These are phyloP conservation scores for Trichosanthes truncata DNA, from an alignment of 306 rosid species.

Conservation along the genomic window DNA sequence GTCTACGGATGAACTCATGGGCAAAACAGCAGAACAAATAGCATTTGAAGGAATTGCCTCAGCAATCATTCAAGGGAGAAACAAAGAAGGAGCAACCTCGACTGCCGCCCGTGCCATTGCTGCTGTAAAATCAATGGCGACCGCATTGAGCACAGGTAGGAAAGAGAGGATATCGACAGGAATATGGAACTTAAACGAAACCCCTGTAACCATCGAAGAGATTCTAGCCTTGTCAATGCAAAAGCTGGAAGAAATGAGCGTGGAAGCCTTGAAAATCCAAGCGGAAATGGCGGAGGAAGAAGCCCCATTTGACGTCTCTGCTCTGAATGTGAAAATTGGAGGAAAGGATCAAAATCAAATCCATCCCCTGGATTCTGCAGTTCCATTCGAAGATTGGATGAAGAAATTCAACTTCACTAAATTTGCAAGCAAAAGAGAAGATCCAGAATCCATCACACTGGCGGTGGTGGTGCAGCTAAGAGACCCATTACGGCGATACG, in stretches of 20 bases:
- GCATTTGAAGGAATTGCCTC: slow-evolving; percentile 96
- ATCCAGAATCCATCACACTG: slow-evolving; percentile 28
- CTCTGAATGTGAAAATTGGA: slow-evolving; percentile 27
- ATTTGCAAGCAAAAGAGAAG: not conserved
- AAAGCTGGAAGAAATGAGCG: slow-evolving; percentile 63
- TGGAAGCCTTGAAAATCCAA: slow-evolving; percentile 75
- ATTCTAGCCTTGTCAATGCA: slow-evolving; percentile 63
- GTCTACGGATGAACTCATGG: slow-evolving; percentile 73
- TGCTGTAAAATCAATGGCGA: slow-evolving; percentile 50
- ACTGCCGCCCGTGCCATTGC: slow-evolving; percentile 72
- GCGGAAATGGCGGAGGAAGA: slow-evolving; percentile 81
- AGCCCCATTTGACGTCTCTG: slow-evolving; percentile 79
- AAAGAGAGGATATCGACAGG: slow-evolving; percentile 69
- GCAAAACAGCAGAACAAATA: slow-evolving; percentile 88
- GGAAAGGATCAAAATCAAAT: not conserved
- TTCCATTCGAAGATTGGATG: slow-evolving; percentile 66
- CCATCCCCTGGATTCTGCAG: slow-evolving; percentile 40
- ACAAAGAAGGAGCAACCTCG: slow-evolving; percentile 85
- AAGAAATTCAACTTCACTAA: slow-evolving; percentile 18
- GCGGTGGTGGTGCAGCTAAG: slow-evolving; percentile 55
- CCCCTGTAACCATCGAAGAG: slow-evolving; percentile 44
- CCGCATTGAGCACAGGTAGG: slow-evolving; percentile 56
- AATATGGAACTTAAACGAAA: slow-evolving; percentile 70
- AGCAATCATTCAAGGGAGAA: slow-evolving; percentile 79
- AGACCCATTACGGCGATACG: slow-evolving; percentile 69